phyloP scores from a whole-genome alignment of 371 early-diverging fungal genomes.

The Actinomortierella ambigua region DNA sequence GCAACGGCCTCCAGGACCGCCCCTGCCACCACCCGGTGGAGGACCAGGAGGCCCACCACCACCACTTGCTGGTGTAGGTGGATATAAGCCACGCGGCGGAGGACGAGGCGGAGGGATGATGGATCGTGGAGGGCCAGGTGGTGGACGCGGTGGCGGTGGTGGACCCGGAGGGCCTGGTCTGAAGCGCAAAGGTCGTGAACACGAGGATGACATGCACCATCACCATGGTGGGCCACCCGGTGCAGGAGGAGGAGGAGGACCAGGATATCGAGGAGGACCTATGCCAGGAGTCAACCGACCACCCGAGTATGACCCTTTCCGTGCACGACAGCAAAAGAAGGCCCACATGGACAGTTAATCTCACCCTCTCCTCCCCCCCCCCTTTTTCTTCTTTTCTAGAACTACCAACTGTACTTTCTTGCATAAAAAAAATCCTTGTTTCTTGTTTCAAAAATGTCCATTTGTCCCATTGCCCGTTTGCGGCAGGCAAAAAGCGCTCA shows the following conservation, averaged over 20 bases:
- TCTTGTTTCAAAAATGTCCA: too few species aligned
- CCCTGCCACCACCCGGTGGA: background rate
- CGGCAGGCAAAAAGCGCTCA: too few species aligned
- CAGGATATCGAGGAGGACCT: conserved; percentile 19
- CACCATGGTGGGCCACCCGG: conserved; percentile 44
- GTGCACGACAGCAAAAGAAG: conserved; percentile 60
- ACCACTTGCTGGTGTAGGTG: conserved; percentile 41
- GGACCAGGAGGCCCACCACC: conserved; percentile 12
- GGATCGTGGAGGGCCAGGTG: conserved; percentile 4
- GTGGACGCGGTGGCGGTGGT: conserved; percentile 13
- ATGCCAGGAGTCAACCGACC: conserved; percentile 58
- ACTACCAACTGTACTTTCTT: background rate
- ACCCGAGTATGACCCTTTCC: conserved; percentile 65
- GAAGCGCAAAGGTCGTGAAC: conserved; percentile 56
- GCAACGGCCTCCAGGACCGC: too few species aligned
- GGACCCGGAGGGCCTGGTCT: conserved; percentile 45
- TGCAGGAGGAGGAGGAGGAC: conserved; percentile 22
- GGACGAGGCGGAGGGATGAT: background rate
- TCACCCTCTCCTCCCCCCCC: background rate
- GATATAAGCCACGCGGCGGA: conserved; percentile 45
- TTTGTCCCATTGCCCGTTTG: too few species aligned
- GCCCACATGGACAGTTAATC: conserved; percentile 34
- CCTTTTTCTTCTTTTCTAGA: background rate
- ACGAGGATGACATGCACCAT: conserved; percentile 55
- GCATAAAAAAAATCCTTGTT: too few species aligned